These are phyloP conservation scores for Whalleya microplaca DNA, from an alignment of 2,329 filamentous ascomycete genomes.

Conservation along the genomic window DNA sequence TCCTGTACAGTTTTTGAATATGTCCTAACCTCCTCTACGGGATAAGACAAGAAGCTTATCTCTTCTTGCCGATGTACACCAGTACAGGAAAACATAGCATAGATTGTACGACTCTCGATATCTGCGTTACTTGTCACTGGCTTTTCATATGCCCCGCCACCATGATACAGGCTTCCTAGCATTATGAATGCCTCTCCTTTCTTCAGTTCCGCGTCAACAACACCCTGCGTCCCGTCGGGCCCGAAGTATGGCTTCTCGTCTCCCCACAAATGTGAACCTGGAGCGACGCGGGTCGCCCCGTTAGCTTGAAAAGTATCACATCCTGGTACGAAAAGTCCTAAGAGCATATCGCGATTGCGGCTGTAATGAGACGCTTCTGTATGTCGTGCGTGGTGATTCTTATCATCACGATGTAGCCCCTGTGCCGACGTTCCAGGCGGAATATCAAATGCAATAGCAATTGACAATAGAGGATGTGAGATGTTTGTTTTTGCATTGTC, in stretches of 20 bases:
- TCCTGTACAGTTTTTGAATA: constrained; percentile 42
- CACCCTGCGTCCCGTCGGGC: constrained; percentile 26
- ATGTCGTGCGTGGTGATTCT: constrained; percentile 43
- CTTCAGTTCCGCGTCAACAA: constrained; percentile 38
- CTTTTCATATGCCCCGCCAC: constrained; percentile 37
- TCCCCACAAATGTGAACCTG: constrained; percentile 44
- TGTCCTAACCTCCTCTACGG: constrained; percentile 42
- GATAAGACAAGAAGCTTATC: constrained; percentile 41
- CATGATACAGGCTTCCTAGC: constrained; percentile 44
- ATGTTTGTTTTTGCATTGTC: constrained; percentile 34
- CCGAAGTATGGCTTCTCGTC: constrained; percentile 43
- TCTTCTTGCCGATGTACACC: constrained; percentile 41
- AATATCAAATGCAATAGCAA: constrained; percentile 42
- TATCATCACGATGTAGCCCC: constrained; percentile 43
- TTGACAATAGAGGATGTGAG: constrained; percentile 42
- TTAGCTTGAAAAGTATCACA: constrained; percentile 41
- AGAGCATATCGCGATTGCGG: constrained; percentile 39
- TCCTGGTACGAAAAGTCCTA: constrained; percentile 42
- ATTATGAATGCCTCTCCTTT: constrained; percentile 44
- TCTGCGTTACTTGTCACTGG: constrained; percentile 2
- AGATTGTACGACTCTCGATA: constrained; percentile 39
- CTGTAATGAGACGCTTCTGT: constrained; percentile 25
- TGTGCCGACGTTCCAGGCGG: constrained; percentile 39
- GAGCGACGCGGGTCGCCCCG: constrained; percentile 41
- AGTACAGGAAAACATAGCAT: constrained; percentile 45